phyloP scores from a whole-genome alignment of 129 eudicot species.

The sunflower (Helianthus annuus) region DNA sequence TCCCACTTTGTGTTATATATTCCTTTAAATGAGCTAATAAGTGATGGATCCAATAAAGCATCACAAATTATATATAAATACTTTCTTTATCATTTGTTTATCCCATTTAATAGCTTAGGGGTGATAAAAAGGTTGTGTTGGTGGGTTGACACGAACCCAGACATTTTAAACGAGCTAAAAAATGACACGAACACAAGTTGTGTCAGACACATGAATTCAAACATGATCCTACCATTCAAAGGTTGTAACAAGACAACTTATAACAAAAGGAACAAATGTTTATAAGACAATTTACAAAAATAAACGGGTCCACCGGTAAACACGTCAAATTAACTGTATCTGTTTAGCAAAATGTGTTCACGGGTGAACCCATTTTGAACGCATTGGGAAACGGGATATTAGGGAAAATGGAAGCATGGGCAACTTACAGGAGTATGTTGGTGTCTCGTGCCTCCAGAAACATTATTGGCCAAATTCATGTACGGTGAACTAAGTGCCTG shows the following conservation, averaged over 20 bases:
- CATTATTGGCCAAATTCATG: slow-evolving; percentile 57
- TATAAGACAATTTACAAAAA: neutral
- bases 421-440: slow-evolving; percentile 82
- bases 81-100: slow-evolving; percentile 34
- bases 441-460: slow-evolving; percentile 52
- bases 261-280: neutral
- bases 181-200: neutral
- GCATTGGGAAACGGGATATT: slow-evolving; percentile 49
- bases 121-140: neutral
- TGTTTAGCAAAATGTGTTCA: neutral
- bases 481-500: slow-evolving; percentile 88
- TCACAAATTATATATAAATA: slow-evolving; percentile 8
- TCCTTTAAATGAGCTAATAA: slow-evolving; percentile 33
- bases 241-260: neutral
- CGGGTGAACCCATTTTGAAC: neutral
- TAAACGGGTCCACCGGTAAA: neutral
- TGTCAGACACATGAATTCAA: neutral
- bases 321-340: too few species aligned
- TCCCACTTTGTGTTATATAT: slow-evolving; percentile 47
- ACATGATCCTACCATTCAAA: neutral
- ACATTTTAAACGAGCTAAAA: neutral
- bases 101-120: neutral
- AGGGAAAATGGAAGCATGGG: slow-evolving; percentile 20
- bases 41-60: slow-evolving; percentile 75
- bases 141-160: neutral